Conservation (phyloP, 495 filamentous ascomycete species). For the Schizothecium vesticola region DNA sequence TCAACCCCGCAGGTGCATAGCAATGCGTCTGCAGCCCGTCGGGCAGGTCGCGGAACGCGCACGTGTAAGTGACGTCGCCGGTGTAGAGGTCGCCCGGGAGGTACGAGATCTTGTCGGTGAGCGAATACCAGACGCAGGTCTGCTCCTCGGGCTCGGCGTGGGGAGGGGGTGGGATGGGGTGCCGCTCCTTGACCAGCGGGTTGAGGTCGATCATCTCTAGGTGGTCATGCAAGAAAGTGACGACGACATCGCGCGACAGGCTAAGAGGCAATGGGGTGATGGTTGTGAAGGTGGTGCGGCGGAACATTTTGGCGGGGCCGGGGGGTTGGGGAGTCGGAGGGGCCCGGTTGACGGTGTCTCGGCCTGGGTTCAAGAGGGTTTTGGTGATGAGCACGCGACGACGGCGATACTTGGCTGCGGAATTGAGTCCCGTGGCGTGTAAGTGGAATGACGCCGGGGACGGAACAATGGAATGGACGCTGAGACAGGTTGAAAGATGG, state of each 20-base stretch:
- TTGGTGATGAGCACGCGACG: background rate
- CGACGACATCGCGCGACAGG: constrained; percentile 59
- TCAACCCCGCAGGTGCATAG: constrained; percentile 48
- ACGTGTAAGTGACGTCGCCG: constrained; percentile 66
- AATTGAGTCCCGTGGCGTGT: background rate
- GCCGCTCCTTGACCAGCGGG: constrained; percentile 66
- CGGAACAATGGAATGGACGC: background rate
- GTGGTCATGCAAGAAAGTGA: constrained; percentile 67
- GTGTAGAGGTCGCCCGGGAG: constrained; percentile 60
- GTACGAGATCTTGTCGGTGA: constrained; percentile 68
- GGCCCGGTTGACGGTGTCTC: background rate
- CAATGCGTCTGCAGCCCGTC: constrained; percentile 69
- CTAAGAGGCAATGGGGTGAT: constrained; percentile 66
- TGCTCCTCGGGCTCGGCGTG: constrained; percentile 61
- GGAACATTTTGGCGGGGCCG: constrained; percentile 39
- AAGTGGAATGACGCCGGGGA: background rate
- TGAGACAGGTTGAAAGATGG: background rate
- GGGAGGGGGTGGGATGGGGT: constrained; percentile 55
- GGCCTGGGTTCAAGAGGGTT: background rate
- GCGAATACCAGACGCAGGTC: constrained; percentile 63
- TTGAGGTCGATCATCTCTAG: constrained; percentile 76
- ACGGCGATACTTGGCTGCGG: background rate
- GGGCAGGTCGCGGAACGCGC: constrained; percentile 64
- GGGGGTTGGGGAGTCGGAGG: background rate
- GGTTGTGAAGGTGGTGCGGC: constrained; percentile 57